Evolutionary conservation across 2,329 filamentous ascomycete species (phyloP), one percentile per base, ranked within the genome.

Genomic region (Ophiostoma triangulosporum): DNA sequence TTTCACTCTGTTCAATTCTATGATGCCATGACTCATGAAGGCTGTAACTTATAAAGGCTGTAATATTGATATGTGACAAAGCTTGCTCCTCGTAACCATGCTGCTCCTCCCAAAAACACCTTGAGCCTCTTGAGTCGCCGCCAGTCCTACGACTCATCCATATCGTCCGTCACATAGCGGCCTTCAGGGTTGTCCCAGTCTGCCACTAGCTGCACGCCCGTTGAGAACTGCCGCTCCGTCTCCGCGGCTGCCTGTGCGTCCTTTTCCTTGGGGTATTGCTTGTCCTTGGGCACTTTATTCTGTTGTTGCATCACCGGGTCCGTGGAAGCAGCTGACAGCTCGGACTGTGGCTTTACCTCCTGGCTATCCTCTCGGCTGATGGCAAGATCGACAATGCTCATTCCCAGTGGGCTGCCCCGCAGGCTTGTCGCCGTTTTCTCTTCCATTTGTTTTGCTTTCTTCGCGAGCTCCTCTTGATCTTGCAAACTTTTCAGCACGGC

Each of bases 141-240:
- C 6, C 43, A 14, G 11, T n/a, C n/a, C 43, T 46, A 46, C 43
- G 26, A 46, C 43, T 46, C 43, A 29, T 46, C 43, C 43, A 46
- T 46, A 11, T 46, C 26, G 26, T 48, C 46, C 17, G 46, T n/a
- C 7, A 58, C 53, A 46, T 57, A 57, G 3, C 57, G 56, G 5
- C 59, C 59, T 29, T 60, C 59, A 0, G 59, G 59, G n/a, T 59
- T 56, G 46, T 60, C 59, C 59, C 59, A 60, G 45, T 59, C 58
- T 0, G 59, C 59, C 6, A 59, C 22, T 12, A 59, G 52, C 15
- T 49, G 40, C 6, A 53, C 31, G n/a, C 35, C 38, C 22, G 31
- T 50, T 12, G 43, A 46, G 26, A 46, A 46, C 26, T 46, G 43
- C 43, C 43, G 43, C 26, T 46, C 43, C 7, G 43, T 17, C 26